Base-by-base conservation (phyloP, 495 filamentous ascomycete genomes). In the Daldinia loculata region DNA sequence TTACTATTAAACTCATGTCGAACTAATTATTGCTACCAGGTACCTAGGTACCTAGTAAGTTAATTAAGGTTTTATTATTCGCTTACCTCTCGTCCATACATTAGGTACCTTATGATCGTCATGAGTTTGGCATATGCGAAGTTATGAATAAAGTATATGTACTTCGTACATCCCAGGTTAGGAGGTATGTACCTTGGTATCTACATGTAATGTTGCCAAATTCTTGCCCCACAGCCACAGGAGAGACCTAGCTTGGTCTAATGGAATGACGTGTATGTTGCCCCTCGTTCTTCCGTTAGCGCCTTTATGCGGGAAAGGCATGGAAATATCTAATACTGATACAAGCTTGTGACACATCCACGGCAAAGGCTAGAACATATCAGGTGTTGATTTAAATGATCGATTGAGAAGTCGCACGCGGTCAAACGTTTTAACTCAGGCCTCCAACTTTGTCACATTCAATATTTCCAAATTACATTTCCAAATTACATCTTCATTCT, bases 261-360 rank as follows among this genome's bases (percentile, higher is more conserved):
- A 53, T 9, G 3, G 12, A 53, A 53, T 53, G 50, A 53, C 50
- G 50, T 53, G 50, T 53, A 27, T 53, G 50, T 53, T 53, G 50
- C 50, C 50, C 50, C 50, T 53, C 50, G 26, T 53, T 53, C 26
- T 29, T n/a, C 50, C 14, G 15, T 53, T 30, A 53, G 24, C 50
- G 22, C 50, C 26, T 53, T 24, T 53, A 53, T n/a, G 19, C 11
- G 43, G 19, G 17, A 48, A 48, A 24, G 19, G 19, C 8, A 48
- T 48, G 43, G 41, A 48, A 48, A 48, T 48, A 48, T 32, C 34
- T 12, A 36, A 48, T 22, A 48, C 19, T 41, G 29, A 24, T 65
- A 57, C 63, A 67, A 51, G 63, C 62, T 66, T 66, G 68, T 71
- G 63, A 66, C 56, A 36, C 3, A n/a, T 19, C 17, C 4, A 24